Evolutionary conservation across 2,329 filamentous ascomycete species (phyloP).

Genomic region (Verticillium alfalfae): DNA sequence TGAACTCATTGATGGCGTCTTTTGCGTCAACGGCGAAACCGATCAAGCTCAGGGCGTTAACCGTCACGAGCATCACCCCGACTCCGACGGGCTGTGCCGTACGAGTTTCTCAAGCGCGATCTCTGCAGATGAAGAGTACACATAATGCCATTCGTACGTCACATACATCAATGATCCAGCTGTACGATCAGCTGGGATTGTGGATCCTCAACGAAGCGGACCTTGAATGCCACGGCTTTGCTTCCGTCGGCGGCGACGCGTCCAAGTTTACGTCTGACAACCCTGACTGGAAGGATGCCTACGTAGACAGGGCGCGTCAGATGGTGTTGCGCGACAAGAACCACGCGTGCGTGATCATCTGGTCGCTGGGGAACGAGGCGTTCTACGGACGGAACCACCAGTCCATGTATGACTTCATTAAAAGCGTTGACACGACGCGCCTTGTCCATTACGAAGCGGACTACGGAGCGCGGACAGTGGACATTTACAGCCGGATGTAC

Average conservation of each 20-base stretch:
- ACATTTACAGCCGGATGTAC: conserved; percentile 65
- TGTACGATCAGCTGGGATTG: conserved; percentile 60
- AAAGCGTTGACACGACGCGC: conserved; percentile 47
- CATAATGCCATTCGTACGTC: conserved; percentile 66
- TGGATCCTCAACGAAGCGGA: conserved; percentile 58
- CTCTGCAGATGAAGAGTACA: conserved; percentile 64
- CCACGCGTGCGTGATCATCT: conserved; percentile 61
- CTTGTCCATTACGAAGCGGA: conserved; percentile 65
- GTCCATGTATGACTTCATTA: conserved; percentile 62
- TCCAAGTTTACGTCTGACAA: conserved; percentile 54
- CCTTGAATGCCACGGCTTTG: conserved; percentile 49
- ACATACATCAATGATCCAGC: conserved; percentile 58
- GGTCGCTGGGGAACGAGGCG: conserved; percentile 67
- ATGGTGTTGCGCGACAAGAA: conserved; percentile 56
- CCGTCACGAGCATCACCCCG: conserved; percentile 64
- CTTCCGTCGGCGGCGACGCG: conserved; percentile 29
- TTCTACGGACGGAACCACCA: conserved; percentile 65
- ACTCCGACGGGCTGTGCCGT: conserved; percentile 54
- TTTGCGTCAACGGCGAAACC: conserved; percentile 60
- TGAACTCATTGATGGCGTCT: conserved; percentile 54
- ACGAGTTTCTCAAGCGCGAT: conserved; percentile 55
- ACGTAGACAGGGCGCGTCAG: conserved; percentile 61
- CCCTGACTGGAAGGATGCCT: conserved; percentile 55
- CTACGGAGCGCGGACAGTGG: conserved; percentile 47
- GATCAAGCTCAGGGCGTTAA: conserved; percentile 65